Percentiles rank a stretch among this genome's conserved stretches.
Evolutionary conservation across 108 stramenopile genomes (phyloP).

Genomic region (Cyclotella choctawhatcheeana): DNA sequence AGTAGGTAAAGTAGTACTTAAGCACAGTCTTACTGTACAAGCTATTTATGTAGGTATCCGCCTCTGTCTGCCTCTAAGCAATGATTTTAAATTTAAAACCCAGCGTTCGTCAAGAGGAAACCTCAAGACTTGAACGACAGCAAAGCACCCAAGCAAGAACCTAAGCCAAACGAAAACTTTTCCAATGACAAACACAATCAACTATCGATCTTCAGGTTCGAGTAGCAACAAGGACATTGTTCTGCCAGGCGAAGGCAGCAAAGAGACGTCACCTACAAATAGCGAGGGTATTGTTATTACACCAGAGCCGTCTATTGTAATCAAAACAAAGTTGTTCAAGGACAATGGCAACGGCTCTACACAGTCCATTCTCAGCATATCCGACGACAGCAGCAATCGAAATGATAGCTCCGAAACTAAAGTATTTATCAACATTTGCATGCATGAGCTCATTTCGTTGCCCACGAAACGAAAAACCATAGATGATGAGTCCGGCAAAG

Average conservation of each 20-base stretch:
- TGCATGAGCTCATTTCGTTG: slow-evolving; percentile 34
- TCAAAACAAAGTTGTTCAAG: slow-evolving; percentile 37
- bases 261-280: neutral
- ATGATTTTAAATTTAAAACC: too few species aligned
- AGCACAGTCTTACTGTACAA: too few species aligned
- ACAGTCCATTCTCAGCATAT: slow-evolving; percentile 3
- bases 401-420: slow-evolving; percentile 14
- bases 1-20: too few species aligned
- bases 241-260: slow-evolving; percentile 2
- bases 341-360: neutral
- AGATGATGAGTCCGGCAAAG: slow-evolving; percentile 31
- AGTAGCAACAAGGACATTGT: too few species aligned
- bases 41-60: too few species aligned
- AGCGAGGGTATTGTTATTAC: slow-evolving; percentile 37
- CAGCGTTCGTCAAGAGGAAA: too few species aligned
- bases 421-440: slow-evolving; percentile 50
- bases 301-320: slow-evolving; percentile 45
- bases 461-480: slow-evolving; percentile 36
- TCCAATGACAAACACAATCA: too few species aligned
- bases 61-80: too few species aligned
- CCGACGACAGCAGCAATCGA: neutral
- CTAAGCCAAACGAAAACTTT: too few species aligned
- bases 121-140: too few species aligned
- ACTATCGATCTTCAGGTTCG: too few species aligned
- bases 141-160: too few species aligned